phyloP scores from a whole-genome alignment of 169 alveolate species.

The Plasmodium malariae region DNA sequence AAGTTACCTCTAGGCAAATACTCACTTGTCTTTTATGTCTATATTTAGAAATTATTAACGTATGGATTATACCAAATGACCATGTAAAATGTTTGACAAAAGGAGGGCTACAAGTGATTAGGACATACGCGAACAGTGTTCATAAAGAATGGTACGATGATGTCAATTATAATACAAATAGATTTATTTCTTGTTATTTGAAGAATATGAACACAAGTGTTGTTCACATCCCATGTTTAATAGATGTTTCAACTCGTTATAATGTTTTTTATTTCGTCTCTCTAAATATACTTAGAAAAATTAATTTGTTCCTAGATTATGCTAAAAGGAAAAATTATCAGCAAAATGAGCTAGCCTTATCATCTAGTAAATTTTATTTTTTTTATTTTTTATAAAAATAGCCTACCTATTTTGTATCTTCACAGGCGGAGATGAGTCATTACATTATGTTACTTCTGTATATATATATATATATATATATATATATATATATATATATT shows the following conservation, averaged over 20 bases:
- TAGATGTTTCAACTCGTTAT: background rate
- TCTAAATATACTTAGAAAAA: constrained; percentile 10
- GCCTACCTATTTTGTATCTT: too few relatives aligned
- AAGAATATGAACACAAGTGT: background rate
- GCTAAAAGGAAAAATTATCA: constrained; percentile 8
- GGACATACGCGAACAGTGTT: background rate
- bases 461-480: background rate
- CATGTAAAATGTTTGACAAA: background rate
- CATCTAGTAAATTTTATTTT: constrained; percentile 51
- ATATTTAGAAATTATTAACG: background rate
- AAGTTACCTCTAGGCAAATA: background rate
- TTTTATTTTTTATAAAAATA: background rate
- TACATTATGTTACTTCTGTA: background rate
- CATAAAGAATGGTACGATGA: background rate
- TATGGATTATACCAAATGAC: background rate
- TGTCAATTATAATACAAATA: background rate
- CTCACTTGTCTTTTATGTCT: background rate
- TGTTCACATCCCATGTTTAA: background rate
- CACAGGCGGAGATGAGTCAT: too few relatives aligned
- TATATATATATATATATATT: background rate
- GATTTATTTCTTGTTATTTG: background rate
- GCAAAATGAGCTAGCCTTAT: constrained; percentile 42
- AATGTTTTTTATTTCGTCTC: constrained; percentile 17
- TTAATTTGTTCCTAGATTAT: constrained; percentile 25
- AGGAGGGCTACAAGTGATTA: background rate